Base-by-base conservation (phyloP, 345 rosid genomes). In the Eucalyptus erythrocorys region DNA sequence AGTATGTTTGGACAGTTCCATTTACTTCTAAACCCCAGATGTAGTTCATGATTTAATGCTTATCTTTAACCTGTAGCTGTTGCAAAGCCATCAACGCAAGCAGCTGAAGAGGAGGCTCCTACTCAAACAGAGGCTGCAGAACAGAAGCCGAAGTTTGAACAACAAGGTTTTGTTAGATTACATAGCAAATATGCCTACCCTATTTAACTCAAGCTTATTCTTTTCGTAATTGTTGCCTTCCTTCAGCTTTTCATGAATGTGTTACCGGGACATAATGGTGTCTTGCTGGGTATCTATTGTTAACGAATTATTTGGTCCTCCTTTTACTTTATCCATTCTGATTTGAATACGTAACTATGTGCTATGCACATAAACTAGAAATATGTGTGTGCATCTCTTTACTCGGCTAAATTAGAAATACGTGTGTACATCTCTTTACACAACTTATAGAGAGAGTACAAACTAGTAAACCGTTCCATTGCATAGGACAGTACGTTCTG, bases 101-200 rank as follows among this genome's bases (percentile, higher is more conserved):
- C 98, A 92, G 98, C 99, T 86, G 99, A 97, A 93, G 99, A 96
- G 64, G 97, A 97, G 88, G 99, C 97, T 84, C 90, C 95, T 91
- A 98, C 99, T 87, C 99, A 97, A 94, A 97, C 98, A 48, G 99
- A 98, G 93, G 99, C 99, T 89, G 94, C 98, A 89, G 99, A 98
- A 90, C 96, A 99, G 99, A 97, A 98, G 92, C 97, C 96, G 87
- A 93, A 95, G 95, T 98, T 93, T 90, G 99, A 97, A 85, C 93
- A 26, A 87, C 95, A 93, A 96, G 99, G 99, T 98, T 89, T 64
- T 64, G 37, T 64, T 8, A n/a, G 21, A 64, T n/a, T 64, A n/a
- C 76, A n/a, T 64, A 64, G 76, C 19, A 64, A 64, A n/a, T 14
- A n/a, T 64, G 76, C 76, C 40, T 12, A 3, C n/a, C 14, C 66